These are phyloP conservation scores for Metschnikowia cubensis DNA, from an alignment of 805 yeast species.

Conservation along the genomic window DNA sequence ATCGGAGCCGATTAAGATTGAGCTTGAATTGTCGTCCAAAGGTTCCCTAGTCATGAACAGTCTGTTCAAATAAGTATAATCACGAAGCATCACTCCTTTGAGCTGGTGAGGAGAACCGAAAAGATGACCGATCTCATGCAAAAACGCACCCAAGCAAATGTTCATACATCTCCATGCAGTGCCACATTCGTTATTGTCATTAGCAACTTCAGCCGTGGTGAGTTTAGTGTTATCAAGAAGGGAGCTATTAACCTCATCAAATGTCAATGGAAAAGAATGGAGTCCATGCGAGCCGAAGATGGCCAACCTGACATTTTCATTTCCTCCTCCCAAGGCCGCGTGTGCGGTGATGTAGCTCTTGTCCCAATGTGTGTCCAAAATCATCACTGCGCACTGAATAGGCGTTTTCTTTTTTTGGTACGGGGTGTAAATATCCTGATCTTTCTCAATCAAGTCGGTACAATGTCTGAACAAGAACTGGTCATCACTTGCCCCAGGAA, in stretches of 20 bases:
- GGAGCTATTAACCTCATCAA: conserved; percentile 64
- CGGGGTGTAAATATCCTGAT: conserved; percentile 45
- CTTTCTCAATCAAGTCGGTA: conserved; percentile 53
- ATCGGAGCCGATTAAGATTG: conserved; percentile 39
- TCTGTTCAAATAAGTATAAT: conserved; percentile 75
- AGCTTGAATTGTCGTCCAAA: conserved; percentile 40
- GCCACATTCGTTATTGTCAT: conserved; percentile 81
- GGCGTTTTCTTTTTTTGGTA: conserved; percentile 34
- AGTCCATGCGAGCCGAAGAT: conserved; percentile 92
- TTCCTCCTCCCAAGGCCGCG: conserved; percentile 94
- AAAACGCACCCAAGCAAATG: conserved; percentile 85
- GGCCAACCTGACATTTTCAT: conserved; percentile 65
- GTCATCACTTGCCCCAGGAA: conserved; percentile 60
- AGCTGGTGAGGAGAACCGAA: conserved; percentile 92
- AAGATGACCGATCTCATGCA: conserved; percentile 93
- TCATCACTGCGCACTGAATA: conserved; percentile 79
- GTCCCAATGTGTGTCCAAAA: conserved; percentile 85
- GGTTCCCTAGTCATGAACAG: conserved; percentile 71
- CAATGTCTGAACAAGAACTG: conserved; percentile 83
- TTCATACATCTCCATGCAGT: conserved; percentile 87
- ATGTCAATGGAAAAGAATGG: conserved; percentile 86
- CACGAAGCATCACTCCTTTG: conserved; percentile 86
- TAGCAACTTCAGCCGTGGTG: conserved; percentile 72
- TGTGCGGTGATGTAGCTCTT: conserved; percentile 67
- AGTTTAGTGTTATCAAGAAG: conserved; percentile 71